These are phyloP conservation scores for Phlebiopsis gigantea DNA, from an alignment of 768 basidiomycete genomes.

Conservation along the genomic window DNA sequence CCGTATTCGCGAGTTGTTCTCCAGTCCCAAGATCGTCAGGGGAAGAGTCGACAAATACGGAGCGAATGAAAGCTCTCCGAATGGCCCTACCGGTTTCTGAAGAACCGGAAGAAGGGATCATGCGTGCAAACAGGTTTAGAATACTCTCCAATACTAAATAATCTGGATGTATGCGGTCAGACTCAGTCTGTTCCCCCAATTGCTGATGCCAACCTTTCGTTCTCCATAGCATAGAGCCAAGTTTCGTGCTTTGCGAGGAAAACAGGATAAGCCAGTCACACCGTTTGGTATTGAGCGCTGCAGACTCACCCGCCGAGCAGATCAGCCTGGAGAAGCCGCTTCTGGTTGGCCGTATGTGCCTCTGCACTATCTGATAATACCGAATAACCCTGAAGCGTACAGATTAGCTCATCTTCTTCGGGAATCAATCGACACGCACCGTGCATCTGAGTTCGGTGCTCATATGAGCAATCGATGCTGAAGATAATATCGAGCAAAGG, in stretches of 20 bases:
- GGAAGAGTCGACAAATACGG: slow-evolving; percentile 35
- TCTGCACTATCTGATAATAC: slow-evolving; percentile 44
- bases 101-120: slow-evolving; percentile 43
- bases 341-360: slow-evolving; percentile 36
- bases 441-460: slow-evolving; percentile 26
- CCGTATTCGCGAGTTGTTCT: slow-evolving; percentile 31
- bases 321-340: slow-evolving; percentile 37
- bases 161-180: slow-evolving; percentile 29
- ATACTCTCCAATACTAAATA: slow-evolving; percentile 54
- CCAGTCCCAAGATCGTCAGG: slow-evolving; percentile 32
- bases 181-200: background rate
- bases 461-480: slow-evolving; percentile 18
- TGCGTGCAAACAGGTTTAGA: slow-evolving; percentile 49
- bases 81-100: slow-evolving; percentile 29
- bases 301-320: slow-evolving; percentile 49
- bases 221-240: slow-evolving; percentile 44
- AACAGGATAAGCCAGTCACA: background rate
- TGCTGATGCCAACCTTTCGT: slow-evolving; percentile 36
- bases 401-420: slow-evolving; percentile 17
- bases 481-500: slow-evolving; percentile 36
- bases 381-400: slow-evolving; percentile 42
- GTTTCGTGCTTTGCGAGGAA: slow-evolving; percentile 10
- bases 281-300: background rate
- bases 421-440: slow-evolving; percentile 13
- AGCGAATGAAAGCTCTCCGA: slow-evolving; percentile 43